phyloP scores from a whole-genome alignment of 257 asterid genomes.

The Primulina eburnea region DNA sequence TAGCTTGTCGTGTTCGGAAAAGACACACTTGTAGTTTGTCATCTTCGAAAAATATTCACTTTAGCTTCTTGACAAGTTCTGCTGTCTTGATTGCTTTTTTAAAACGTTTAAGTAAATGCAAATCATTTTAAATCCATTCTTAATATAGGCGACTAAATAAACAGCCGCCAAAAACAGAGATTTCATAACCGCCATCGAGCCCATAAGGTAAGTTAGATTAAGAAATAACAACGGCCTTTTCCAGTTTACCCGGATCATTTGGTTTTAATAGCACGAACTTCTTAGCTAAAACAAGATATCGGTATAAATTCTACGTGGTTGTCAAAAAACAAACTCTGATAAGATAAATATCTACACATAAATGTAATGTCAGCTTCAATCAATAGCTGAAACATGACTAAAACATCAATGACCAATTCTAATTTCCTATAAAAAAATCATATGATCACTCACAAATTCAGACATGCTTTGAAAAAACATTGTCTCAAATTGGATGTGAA shows the following conservation, averaged over 20 bases:
- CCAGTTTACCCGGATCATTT: constrained; percentile 10
- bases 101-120: not conserved
- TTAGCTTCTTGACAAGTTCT: constrained; percentile 2
- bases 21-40: not conserved
- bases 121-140: not conserved
- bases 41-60: too few relatives aligned
- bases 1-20: not conserved
- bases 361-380: not conserved
- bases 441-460: not conserved
- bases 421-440: not conserved
- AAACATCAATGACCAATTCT: not conserved
- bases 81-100: not conserved
- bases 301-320: not conserved
- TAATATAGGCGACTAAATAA: not conserved
- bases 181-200: not conserved
- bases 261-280: not conserved
- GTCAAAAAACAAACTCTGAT: not conserved
- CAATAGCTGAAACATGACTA: not conserved
- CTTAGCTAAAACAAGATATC: not conserved
- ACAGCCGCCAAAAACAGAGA: not conserved
- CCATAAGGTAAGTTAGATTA: not conserved
- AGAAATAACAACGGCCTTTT: not conserved
- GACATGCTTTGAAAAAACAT: not conserved
- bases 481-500: not conserved
- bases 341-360: not conserved